These are phyloP conservation scores for Aureobasidium namibiae DNA, from an alignment of 2,329 filamentous ascomycete species.

Conservation along the genomic window DNA sequence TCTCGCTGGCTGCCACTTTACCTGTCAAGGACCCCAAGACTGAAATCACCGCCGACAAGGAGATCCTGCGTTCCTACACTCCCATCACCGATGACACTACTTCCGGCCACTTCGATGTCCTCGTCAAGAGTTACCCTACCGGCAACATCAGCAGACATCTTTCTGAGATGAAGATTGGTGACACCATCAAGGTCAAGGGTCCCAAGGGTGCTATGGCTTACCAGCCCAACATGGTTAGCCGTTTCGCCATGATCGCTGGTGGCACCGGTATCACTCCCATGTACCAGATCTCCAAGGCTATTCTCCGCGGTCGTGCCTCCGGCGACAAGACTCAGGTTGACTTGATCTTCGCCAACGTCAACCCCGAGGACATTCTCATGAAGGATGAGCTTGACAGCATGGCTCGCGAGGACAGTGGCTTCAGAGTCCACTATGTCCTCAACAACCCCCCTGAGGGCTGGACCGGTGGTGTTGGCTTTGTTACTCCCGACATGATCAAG, in stretches of 20 bases:
- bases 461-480: constrained; percentile 88
- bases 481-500: constrained; percentile 92
- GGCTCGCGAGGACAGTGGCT: constrained; percentile 65
- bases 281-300: constrained; percentile 90
- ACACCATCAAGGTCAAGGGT: constrained; percentile 82
- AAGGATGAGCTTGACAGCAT: constrained; percentile 84
- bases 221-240: constrained; percentile 89
- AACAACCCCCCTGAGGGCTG: constrained; percentile 92
- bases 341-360: constrained; percentile 95
- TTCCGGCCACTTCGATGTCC: constrained; percentile 85
- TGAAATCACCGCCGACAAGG: constrained; percentile 66
- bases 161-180: constrained; percentile 70
- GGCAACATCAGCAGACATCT: constrained; percentile 96
- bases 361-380: constrained; percentile 82
- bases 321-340: constrained; percentile 77
- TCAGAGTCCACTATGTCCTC: constrained; percentile 88
- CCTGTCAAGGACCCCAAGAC: constrained; percentile 54
- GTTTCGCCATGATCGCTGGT: constrained; percentile 96
- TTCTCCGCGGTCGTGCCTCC: constrained; percentile 43
- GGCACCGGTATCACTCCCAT: constrained; percentile 98
- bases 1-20: constrained; percentile 80
- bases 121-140: constrained; percentile 96
- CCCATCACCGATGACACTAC: constrained; percentile 85
- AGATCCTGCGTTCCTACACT: constrained; percentile 86
- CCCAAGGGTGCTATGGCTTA: constrained; percentile 98